phyloP scores from a whole-genome alignment of 2,329 filamentous ascomycete genomes.

The Raffaelea arxii region DNA sequence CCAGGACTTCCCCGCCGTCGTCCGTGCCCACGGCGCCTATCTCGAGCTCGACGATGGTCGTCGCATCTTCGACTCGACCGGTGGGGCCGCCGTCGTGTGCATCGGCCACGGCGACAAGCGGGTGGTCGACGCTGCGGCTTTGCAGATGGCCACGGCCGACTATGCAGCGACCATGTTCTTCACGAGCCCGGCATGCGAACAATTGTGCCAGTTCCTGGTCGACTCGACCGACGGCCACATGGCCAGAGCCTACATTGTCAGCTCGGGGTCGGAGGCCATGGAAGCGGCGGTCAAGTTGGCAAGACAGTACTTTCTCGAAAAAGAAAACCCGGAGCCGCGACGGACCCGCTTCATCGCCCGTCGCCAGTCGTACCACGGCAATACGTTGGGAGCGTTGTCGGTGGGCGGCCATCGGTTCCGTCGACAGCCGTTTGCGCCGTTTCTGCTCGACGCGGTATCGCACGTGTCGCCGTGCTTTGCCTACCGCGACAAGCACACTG shows the following conservation, averaged over 20 bases:
- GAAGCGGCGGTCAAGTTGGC: constrained; percentile 57
- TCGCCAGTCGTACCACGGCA: constrained; percentile 61
- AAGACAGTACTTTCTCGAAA: constrained; percentile 54
- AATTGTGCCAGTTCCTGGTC: constrained; percentile 26
- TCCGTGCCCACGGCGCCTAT: constrained; percentile 24
- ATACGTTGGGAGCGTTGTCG: constrained; percentile 57
- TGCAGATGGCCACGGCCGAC: constrained; percentile 28
- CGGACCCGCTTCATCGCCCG: constrained; percentile 59
- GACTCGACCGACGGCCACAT: constrained; percentile 26
- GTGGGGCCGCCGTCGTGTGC: constrained; percentile 36
- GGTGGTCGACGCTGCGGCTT: constrained; percentile 28
- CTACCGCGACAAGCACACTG: constrained; percentile 44
- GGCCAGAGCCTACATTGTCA: constrained; percentile 27
- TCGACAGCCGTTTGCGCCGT: constrained; percentile 50
- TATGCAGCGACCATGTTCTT: constrained; percentile 35
- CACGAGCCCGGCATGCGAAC: constrained; percentile 28
- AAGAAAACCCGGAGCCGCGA: constrained; percentile 36
- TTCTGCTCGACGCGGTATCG: constrained; percentile 47
- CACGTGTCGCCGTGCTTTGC: constrained; percentile 58
- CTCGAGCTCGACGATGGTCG: constrained; percentile 29
- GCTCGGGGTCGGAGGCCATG: constrained; percentile 48
- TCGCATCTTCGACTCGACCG: constrained; percentile 32
- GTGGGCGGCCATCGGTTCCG: constrained; percentile 53
- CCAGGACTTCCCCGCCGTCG: constrained; percentile 22
- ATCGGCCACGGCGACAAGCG: constrained; percentile 33